Evolutionary conservation across 768 basidiomycete genomes (phyloP), one percentile per base, ranked within the genome.

Genomic region (Termitomyces sp.): DNA sequence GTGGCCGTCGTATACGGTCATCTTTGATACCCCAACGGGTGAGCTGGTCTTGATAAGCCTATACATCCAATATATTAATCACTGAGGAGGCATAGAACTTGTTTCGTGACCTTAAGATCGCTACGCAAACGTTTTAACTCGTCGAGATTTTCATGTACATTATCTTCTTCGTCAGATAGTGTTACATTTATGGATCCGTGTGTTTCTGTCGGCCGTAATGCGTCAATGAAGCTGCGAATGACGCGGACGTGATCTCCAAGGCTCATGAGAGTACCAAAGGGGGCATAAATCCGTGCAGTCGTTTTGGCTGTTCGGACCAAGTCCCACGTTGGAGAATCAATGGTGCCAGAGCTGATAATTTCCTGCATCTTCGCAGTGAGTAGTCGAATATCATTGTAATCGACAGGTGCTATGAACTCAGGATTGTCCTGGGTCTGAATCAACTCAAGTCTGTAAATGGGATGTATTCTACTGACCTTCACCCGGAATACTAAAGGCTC

Each of bases 251-350:
- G 84, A 68, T 95, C 89, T 12, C 94, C 92, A 16, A 95, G 76
- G 55, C 79, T 83, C 88, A 95, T 92, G 13, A 73, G 76, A 14
- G 93, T 94, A 43, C 93, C 93, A n/a, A 94, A 74, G 2, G 93
- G 93, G 6, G 85, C 90, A 64, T 95, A 95, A 47, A 95, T 85
- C 28, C 89, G 74, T 18, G 89, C 79, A 4, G 91, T 89, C 46
- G 89, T 77, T 68, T 92, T 91, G 24, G 88, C 86, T 22, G 80
- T 81, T 46, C 91, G 82, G 42, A 92, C 77, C 35, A 87, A 74
- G 61, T 85, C 80, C 91, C 93, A 95, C 6, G 88, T 88, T 26
- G 93, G 94, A 3, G 92, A 87, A 61, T 92, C 88, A 51, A 92
- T 78, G 1, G 90, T 92, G 6, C 90, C 90, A 28, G 81, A 80